These are phyloP conservation scores for Salvia hispanica DNA, from an alignment of 257 asterid genomes.

Conservation along the genomic window DNA sequence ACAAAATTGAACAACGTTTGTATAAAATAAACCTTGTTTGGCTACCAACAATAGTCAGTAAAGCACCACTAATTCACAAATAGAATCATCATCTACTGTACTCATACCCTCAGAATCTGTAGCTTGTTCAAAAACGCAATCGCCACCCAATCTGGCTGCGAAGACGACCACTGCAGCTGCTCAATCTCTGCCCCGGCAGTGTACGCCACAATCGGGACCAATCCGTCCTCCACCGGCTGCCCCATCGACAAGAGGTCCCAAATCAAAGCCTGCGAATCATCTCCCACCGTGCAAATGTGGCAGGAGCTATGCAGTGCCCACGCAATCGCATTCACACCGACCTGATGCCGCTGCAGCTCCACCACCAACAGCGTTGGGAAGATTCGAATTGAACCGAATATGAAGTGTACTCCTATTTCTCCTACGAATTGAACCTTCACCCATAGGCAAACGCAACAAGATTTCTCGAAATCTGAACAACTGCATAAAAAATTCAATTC, in stretches of 20 bases:
- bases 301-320: no score
- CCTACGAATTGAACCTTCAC: no score
- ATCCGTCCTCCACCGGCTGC: slow-evolving; percentile 89
- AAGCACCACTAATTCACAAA: no score
- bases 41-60: no score
- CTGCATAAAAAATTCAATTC: no score
- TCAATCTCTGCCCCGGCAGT: slow-evolving; percentile 96
- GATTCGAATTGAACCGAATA: no score
- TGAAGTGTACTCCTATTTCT: no score
- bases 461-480: no score
- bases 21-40: no score
- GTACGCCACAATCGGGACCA: slow-evolving; percentile 92
- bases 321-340: no score
- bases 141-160: slow-evolving; percentile 98
- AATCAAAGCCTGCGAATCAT: slow-evolving; percentile 92
- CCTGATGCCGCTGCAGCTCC: slow-evolving; percentile 96
- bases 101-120: slow-evolving; percentile 96
- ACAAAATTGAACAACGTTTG: no score
- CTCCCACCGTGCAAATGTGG: slow-evolving; percentile 98
- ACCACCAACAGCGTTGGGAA: slow-evolving; percentile 87
- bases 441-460: no score
- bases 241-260: slow-evolving; percentile 98
- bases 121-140: slow-evolving; percentile 95
- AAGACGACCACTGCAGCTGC: slow-evolving; percentile 98
- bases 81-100: slow-evolving; percentile 38